Evolutionary conservation across 139 green algal species (phyloP).

Genomic region (Chlorella sp.): DNA sequence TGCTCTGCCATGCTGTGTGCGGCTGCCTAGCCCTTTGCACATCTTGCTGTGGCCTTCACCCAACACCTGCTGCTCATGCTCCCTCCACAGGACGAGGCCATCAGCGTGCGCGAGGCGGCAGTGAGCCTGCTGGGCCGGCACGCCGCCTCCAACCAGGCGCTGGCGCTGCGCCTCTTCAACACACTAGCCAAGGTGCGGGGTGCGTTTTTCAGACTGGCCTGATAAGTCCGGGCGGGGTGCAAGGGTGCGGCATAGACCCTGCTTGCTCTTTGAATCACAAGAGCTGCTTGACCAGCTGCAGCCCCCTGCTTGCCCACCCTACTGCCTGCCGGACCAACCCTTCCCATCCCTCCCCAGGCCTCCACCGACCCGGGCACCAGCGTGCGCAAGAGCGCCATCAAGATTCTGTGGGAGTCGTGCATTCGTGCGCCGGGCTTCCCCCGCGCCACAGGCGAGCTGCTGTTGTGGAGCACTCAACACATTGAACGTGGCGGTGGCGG

Average conservation of each 20-base stretch:
- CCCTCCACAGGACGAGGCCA: conserved; percentile 75
- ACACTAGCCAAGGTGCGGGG: conserved; percentile 49
- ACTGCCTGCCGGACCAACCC: background rate
- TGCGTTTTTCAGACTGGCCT: too few relatives aligned
- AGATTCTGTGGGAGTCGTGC: conserved; percentile 86
- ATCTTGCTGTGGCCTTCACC: too few relatives aligned
- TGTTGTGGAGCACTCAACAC: too few relatives aligned
- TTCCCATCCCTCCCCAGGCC: background rate
- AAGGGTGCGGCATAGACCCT: too few relatives aligned
- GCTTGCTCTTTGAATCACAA: too few relatives aligned
- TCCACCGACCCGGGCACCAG: conserved; percentile 74
- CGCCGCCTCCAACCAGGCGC: conserved; percentile 58
- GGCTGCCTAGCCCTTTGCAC: too few relatives aligned
- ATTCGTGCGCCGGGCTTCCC: conserved; percentile 59
- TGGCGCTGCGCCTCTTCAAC: conserved; percentile 82
- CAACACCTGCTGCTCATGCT: background rate
- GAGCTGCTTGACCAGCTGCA: too few relatives aligned
- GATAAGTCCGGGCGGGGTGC: too few relatives aligned
- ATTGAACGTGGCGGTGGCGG: too few relatives aligned
- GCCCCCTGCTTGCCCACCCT: background rate
- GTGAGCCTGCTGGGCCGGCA: conserved; percentile 85
- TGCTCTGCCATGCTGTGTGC: too few relatives aligned
- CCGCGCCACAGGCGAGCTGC: conserved; percentile 5
- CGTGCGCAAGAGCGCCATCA: conserved; percentile 87
- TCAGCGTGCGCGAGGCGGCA: conserved; percentile 86